A percentile compares a stretch with the other conserved stretches of the same genome.
Evolutionary conservation across 169 alveolate species (phyloP).

Genomic region (Plasmodium sp.): DNA sequence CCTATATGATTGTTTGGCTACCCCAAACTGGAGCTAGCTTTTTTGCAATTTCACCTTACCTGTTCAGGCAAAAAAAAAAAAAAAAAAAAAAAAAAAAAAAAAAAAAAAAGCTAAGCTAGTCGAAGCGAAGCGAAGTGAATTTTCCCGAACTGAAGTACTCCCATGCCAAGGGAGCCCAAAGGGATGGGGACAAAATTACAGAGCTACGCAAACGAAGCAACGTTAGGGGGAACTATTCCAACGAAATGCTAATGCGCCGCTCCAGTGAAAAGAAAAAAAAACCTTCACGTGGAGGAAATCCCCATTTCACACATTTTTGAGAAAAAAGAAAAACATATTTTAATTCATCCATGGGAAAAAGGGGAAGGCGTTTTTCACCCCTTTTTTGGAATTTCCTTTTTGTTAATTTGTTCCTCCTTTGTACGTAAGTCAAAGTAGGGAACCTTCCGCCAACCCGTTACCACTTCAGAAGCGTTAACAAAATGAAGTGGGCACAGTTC

Average conservation of each 20-base stretch:
- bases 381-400: background rate
- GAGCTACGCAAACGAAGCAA: background rate
- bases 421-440: background rate
- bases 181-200: background rate
- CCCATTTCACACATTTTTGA: background rate
- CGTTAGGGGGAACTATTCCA: background rate
- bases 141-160: background rate
- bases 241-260: background rate
- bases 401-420: background rate
- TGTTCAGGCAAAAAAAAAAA: background rate
- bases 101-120: background rate
- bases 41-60: background rate
- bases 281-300: background rate
- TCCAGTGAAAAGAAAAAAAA: background rate
- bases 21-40: background rate
- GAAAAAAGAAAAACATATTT: background rate
- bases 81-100: background rate
- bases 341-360: background rate
- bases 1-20: background rate
- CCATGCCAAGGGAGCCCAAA: background rate
- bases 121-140: background rate
- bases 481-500: background rate
- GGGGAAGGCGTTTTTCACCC: background rate
- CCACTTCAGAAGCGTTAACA: background rate
- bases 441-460: background rate